phyloP scores from a whole-genome alignment of 2,329 filamentous ascomycete genomes.

The Periconia macrospinosa region DNA sequence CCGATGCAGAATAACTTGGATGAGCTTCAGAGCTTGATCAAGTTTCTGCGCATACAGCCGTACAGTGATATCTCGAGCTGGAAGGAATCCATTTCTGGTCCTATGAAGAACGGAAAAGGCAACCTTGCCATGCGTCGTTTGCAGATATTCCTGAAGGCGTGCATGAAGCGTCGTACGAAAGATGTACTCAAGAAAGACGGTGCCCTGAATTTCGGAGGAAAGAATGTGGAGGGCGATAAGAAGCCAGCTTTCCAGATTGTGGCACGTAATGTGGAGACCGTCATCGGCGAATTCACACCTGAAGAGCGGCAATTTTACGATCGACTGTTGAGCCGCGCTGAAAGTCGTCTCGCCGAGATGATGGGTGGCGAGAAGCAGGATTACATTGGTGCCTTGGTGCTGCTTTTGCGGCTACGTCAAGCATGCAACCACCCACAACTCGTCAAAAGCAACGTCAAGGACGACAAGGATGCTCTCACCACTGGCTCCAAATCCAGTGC shows the following conservation, averaged over 20 bases:
- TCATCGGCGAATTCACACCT: constrained; percentile 75
- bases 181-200: constrained; percentile 90
- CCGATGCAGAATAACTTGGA: constrained; percentile 99
- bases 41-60: constrained; percentile 87
- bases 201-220: constrained; percentile 75
- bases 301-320: constrained; percentile 86
- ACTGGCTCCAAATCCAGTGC: constrained; percentile 57
- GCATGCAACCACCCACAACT: constrained; percentile 93
- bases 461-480: constrained; percentile 82
- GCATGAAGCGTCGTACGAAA: constrained; percentile 99
- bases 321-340: constrained; percentile 78
- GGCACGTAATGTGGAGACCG: constrained; percentile 81
- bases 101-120: constrained; percentile 87
- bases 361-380: constrained; percentile 78
- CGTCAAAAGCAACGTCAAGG: constrained; percentile 80
- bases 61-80: constrained; percentile 84
- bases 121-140: constrained; percentile 85
- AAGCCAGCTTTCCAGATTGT: constrained; percentile 84
- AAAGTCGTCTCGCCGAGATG: constrained; percentile 85
- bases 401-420: constrained; percentile 87
- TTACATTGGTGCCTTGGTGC: constrained; percentile 90
- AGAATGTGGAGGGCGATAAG: constrained; percentile 58
- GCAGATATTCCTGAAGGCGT: constrained; percentile 82
- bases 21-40: constrained; percentile 90
- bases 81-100: constrained; percentile 87